Evolutionary conservation across 257 asterid species (phyloP), one percentile per base, ranked within the genome.

Genomic region (Echites panduratus): DNA sequence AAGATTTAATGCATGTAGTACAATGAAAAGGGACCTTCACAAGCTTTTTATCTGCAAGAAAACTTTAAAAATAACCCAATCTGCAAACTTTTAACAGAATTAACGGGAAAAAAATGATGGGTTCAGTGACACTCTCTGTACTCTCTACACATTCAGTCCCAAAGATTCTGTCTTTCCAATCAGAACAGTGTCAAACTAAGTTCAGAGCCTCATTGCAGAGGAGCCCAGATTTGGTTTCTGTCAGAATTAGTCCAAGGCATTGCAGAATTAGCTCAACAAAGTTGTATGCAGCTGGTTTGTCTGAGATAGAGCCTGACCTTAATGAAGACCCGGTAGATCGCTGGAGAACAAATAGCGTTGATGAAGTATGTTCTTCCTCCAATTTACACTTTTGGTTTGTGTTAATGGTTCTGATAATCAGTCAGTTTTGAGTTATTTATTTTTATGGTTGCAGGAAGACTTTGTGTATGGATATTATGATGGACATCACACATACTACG

Each of bases 281-380:
- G 76, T 83, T 89, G 86, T 69, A 70, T 71, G 96, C 96, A 20
- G 79, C 75, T 70, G 97, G 93, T 71, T 65, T 92, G 45, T 68
- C 96, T 13, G 86, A 87, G 47, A 83, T 90, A 45, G 98, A 92
- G 71, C 93, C 97, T 20, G 96, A 92, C 71, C 87, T 88, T 61
- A 84, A 92, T 74, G 97, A 92, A 79, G 96, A 92, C 67, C 89
- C 89, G 6, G 90, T 82, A 59, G 98, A 92, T 71, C 56, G 84
- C 75, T 89, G 93, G 94, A 88, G 88, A 47, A 92, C 96, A n/a
- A 89, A 87, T 68, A 91, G 98, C n/a, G 81, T 90, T 71, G 85
- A 64, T 5, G 73, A 66, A 58, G 98, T 90, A 69, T 13, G 72
- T 59, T 74, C 1, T 29, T 54, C 2, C 45, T 38, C 19, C 12